Evolutionary conservation across 108 stramenopile species (phyloP), one percentile per base, ranked within the genome.

Genomic region (Skeletonema costatum): DNA sequence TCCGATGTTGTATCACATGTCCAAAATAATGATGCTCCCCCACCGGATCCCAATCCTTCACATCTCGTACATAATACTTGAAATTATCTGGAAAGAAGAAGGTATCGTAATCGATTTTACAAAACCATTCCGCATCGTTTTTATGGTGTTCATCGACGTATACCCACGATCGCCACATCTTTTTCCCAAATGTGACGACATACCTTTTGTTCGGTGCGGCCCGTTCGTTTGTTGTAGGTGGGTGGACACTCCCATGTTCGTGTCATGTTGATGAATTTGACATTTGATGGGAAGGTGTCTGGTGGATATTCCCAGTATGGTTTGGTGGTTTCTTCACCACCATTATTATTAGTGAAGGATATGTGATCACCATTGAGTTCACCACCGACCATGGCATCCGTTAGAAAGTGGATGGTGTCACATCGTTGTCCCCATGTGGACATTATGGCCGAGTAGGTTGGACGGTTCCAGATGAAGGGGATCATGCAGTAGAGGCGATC

Each of bases 181-280:
- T 83, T 83, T 31, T 83, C 82, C 82, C 82, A 83, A 46, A 83
- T 83, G 42, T 83, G 82, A 32, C 82, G 50, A 77, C 82, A 83
- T 25, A 83, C 82, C 60, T 82, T 82, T 30, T 82, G 71, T 32
- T 68, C 50, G n/a, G 14, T 33, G 4, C 32, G 29, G 17, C 63
- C 63, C 0, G 32, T 62, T 0, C 11, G 35, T 35, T 14, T 42
- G 21, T 73, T 63, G 31, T 29, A 13, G 48, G 66, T 66, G 17
- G 33, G 35, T 13, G 74, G 73, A 68, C 76, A 71, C 44, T 76
- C 63, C 76, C 82, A 83, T 1, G 72, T 60, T 56, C 82, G 66
- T 16, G 82, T 83, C 82, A 83, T 83, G 63, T 83, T 83, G 38
- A 83, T 77, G 41, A 83, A 83, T 30, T 64, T 41, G 29, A 83